Evolutionary conservation across 1,284 basidiomycete species (phyloP), one percentile per base, ranked within the genome.

Genomic region (Ganoderma leucocontextum): DNA sequence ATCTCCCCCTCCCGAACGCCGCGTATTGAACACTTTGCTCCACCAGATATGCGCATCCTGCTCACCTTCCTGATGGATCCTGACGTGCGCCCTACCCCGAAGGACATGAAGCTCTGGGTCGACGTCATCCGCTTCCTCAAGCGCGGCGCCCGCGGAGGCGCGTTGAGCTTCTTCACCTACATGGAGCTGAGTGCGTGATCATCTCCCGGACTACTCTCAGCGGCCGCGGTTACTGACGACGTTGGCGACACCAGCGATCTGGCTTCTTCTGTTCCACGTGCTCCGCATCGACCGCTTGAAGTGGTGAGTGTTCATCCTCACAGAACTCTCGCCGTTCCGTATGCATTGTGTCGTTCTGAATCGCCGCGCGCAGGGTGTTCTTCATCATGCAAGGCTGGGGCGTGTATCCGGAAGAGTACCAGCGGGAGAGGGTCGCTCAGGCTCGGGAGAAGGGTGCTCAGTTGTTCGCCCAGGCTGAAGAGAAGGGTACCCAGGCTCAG

Each of bases 51-150:
- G 1, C 85, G 89, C 29, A 87, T 90, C 42, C 83, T 89, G 10
- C 80, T 89, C 35, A 84, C 85, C 3, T 85, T 91, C 73, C 82
- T 90, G 22, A 82, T 90, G 75, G 89, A 90, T 74, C 77, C 81
- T 36, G 73, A 77, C 36, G 84, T 86, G 0, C 82, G 88, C 0
- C 89, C 89, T 2, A 72, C 75, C 15, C 81, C 85, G 2, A 82
- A 84, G 53, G 85, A 89, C 71, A 89, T 89, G 88, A 87, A 88
- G 72, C 81, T 89, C 10, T 91, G 89, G 89, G 89, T 91, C 47
- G 87, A 90, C 75, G 79, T 84, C 47, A 80, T 89, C 49, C 82
- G 85, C n/a, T 89, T 85, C 78, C 74, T 90, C 75, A 91, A 91
- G 78, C 80, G 82, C 13, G 84, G 84, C 44, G 86, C 87, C 1